These are phyloP conservation scores for Gossypium bickii DNA, from an alignment of 345 rosid species.

Conservation along the genomic window DNA sequence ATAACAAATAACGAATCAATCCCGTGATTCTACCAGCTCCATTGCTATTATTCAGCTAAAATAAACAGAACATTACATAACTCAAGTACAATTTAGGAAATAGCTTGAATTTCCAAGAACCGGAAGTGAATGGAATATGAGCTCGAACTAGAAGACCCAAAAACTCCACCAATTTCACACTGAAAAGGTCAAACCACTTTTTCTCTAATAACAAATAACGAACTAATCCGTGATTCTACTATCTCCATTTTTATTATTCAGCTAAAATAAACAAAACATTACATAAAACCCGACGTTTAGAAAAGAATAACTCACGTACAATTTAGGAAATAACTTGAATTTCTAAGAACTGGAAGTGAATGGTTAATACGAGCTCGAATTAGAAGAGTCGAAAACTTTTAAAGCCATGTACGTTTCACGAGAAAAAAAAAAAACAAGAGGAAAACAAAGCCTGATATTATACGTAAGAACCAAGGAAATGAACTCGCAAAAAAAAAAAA, in stretches of 20 bases:
- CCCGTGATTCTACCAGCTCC: not conserved
- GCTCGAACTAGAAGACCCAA: not conserved
- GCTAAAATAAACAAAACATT: not conserved
- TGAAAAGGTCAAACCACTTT: constrained; percentile 17
- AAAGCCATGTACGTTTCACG: not conserved
- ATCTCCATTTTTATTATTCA: constrained; percentile 6
- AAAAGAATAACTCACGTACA: not conserved
- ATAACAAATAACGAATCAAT: constrained; percentile 16
- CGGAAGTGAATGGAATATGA: not conserved
- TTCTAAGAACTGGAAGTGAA: not conserved
- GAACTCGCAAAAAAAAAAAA: not conserved
- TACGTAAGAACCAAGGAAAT: not conserved
- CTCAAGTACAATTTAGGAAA: not conserved
- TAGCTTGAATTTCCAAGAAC: not conserved
- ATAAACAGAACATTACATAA: not conserved
- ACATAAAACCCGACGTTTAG: not conserved
- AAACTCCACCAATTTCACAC: constrained; percentile 86
- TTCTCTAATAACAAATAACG: constrained; percentile 12
- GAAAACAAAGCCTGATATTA: not conserved
- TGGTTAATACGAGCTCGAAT: not conserved
- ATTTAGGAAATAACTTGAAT: not conserved
- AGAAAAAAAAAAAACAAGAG: not conserved
- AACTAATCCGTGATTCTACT: not conserved
- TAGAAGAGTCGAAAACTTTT: not conserved
- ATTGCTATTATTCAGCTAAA: not conserved